Evolutionary conservation across 1,284 basidiomycete species (phyloP), one percentile per base, ranked within the genome.

Genomic region (Coriolopsis trogii): DNA sequence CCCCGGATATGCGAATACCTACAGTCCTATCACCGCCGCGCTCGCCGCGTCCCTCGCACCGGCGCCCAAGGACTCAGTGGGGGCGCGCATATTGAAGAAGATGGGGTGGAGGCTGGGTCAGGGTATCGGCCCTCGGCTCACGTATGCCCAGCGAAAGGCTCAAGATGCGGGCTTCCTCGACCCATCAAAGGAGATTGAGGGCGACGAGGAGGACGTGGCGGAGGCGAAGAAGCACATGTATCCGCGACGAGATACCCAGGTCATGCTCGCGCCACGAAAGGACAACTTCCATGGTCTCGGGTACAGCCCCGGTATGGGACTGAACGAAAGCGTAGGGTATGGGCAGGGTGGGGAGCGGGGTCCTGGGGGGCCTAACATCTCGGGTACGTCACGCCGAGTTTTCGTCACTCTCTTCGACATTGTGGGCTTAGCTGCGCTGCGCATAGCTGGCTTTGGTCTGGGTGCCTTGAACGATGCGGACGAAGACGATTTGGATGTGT

Each of bases 61-160:
- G 31, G 73, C 77, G 41, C 80, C 78, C 31, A 85, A 82, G 37
- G 87, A 91, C 56, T 90, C 90, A 6, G 74, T 80, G 20, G 95
- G 95, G 0, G 86, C 89, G 7, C 82, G 84, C 26, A 84, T 98
- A 4, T 79, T 99, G 41, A 88, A 87, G 70, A 95, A 93, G 69
- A 96, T 98, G 86, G 96, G 96, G 0, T 98, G 96, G 96, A 80
- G 88, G 49, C 72, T 86, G 0, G 96, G 95, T 0, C 93, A 97
- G 69, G 96, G 95, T 4, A 84, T 98, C 23, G 96, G 96, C 0
- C 93, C 95, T 1, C 84, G 95, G 6, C 76, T 98, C n/a, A 86
- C 92, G 2, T 81, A 89, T 49, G 79, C 83, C 31, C 86, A 91
- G 64, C 82, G 89, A 31, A 82, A 80, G 58, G 74, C 84, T 15